These are phyloP conservation scores for Blastobotrys peoriensis DNA, from an alignment of 805 yeast species.

Conservation along the genomic window DNA sequence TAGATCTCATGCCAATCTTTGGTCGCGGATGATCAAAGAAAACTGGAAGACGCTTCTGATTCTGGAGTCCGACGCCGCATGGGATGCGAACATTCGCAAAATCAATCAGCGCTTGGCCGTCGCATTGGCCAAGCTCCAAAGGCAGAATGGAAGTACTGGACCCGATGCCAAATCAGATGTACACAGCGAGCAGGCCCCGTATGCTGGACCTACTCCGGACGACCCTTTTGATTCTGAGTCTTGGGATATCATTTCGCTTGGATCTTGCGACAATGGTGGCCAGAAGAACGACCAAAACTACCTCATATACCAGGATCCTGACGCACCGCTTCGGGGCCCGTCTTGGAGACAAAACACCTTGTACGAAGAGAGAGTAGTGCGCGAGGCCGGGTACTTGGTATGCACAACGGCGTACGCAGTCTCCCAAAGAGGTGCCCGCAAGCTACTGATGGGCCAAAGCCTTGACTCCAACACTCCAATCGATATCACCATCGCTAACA, in stretches of 20 bases:
- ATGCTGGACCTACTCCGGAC: conserved; percentile 3
- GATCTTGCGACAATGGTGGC: conserved; percentile 9
- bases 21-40: conserved; percentile 12
- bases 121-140: background rate
- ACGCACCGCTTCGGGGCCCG: conserved; percentile 7
- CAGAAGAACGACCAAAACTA: background rate
- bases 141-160: background rate
- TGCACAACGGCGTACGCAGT: conserved; percentile 16
- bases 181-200: background rate
- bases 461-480: conserved; percentile 12
- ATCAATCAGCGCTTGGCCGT: conserved; percentile 1
- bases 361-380: conserved; percentile 9
- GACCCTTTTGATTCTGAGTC: conserved; percentile 12
- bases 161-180: background rate
- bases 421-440: conserved; percentile 10
- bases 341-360: conserved; percentile 3
- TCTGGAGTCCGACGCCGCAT: conserved; percentile 14
- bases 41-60: conserved; percentile 10
- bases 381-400: conserved; percentile 8
- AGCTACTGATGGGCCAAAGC: conserved; percentile 8
- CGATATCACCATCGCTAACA: conserved; percentile 8
- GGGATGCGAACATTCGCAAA: conserved; percentile 15
- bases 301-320: conserved; percentile 8
- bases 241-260: conserved; percentile 15
- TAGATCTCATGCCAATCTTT: conserved; percentile 13